Percentiles rank a stretch among this genome's conserved stretches.
phyloP scores from a whole-genome alignment of 1,284 basidiomycete species.

The Cryptococcus hybrid region DNA sequence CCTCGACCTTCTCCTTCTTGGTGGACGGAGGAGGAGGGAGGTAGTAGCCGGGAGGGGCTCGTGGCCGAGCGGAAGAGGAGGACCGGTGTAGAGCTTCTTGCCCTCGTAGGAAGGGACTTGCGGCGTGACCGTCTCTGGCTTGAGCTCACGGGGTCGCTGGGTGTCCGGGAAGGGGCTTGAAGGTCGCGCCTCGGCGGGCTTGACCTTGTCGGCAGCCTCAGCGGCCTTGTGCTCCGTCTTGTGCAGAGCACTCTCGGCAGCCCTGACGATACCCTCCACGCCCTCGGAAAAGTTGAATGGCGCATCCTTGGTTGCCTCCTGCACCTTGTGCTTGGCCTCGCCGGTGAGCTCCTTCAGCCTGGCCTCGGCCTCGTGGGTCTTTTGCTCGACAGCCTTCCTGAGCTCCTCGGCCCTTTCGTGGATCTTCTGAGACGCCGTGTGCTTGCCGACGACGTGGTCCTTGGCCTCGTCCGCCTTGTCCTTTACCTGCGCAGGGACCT shows the following conservation, averaged over 20 bases:
- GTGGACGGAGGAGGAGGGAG: constrained; percentile 34
- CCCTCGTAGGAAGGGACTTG: constrained; percentile 38
- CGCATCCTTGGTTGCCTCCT: constrained; percentile 44
- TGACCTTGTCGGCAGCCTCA: constrained; percentile 20
- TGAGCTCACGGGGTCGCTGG: constrained; percentile 43
- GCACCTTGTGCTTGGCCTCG: constrained; percentile 31
- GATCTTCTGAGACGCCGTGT: constrained; percentile 11
- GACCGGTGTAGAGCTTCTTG: constrained; percentile 61
- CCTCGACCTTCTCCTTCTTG: constrained; percentile 18
- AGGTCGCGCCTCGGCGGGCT: constrained; percentile 20
- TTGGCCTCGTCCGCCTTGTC: constrained; percentile 51
- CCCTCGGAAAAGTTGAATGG: constrained; percentile 61
- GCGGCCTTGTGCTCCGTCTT: constrained; percentile 19
- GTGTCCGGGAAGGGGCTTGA: constrained; percentile 34
- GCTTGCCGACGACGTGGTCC: constrained; percentile 7
- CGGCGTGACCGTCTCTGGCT: constrained; percentile 46
- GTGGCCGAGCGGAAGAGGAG: constrained; percentile 80
- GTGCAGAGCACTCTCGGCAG: constrained; percentile 60
- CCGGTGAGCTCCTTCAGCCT: constrained; percentile 24
- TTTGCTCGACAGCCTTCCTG: constrained; percentile 32
- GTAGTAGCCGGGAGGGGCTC: constrained; percentile 86
- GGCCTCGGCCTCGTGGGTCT: constrained; percentile 23
- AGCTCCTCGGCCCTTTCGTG: constrained; percentile 35
- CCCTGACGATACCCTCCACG: constrained; percentile 61
- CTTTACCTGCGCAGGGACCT: constrained; percentile 54